Base-by-base conservation (phyloP, 441 rosid genomes). In the Isatis lusitanica region DNA sequence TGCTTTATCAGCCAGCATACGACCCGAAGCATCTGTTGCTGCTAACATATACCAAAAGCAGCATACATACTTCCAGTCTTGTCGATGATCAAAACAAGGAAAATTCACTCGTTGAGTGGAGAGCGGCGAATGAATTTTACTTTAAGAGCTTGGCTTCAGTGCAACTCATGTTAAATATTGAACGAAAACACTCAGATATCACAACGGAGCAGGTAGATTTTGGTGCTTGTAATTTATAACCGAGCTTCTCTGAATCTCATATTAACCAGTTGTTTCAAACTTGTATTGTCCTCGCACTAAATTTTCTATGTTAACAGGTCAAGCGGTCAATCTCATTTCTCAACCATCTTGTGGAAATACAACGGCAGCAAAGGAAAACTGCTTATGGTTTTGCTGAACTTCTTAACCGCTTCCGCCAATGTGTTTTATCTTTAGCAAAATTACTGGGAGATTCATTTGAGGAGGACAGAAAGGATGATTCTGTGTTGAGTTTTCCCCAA, bases 141-240 rank as follows among this genome's bases (percentile, higher is more conserved):
- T 96, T 93, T 81, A 88, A 88, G 79, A 90, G 99, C 83, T 71
- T 88, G 67, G 91, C 89, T 71, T 85, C 98, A 9, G 87, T 91
- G 78, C 92, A 88, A 84, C 81, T 88, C 69, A 65, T 93, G 83
- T 90, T 80, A 63, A 85, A 78, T 63, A 80, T 85, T 78, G 84
- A 90, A 63, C 78, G 85, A 80, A 89, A 86, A 76, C 92, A 83
- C 74, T 82, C 82, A 31, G 98, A 96, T 87, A 76, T 96, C 78
- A 83, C 91, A 58, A 74, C 83, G 66, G 96, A 93, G 72, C 94
- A 90, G 98, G 99, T 91, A 83, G 31, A 31, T 56, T 56, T 71
- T 56, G 65, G 43, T 51, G 33, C 71, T 59, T 50, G 63, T 60
- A 68, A 59, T n/a, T 50, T 24, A 15, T 51, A 38, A 48, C 4